Evolutionary conservation across 225 moss, liverwort and hornwort species (phyloP), one percentile per base, ranked within the genome.

Genomic region (Ulota crispa): DNA sequence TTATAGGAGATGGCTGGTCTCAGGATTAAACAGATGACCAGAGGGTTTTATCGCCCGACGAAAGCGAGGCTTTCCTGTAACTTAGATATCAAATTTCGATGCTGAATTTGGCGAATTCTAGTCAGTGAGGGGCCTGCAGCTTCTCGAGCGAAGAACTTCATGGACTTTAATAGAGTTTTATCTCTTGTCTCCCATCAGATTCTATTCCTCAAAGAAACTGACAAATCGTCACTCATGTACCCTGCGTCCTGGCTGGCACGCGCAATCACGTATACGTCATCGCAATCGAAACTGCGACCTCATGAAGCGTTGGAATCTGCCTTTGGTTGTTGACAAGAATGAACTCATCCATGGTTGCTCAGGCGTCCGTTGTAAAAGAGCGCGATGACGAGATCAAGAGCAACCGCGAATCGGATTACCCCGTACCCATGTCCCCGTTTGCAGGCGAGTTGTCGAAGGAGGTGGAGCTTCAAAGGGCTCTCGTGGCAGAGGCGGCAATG

Each of bases 401-500:
- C 19, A 86, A 81, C 13, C 73, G 43, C 70, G 73, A 37, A 18
- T 65, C 73, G 80, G 83, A 84, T 21, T 97, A 86, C 78, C 95
- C 98, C 16, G 82, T 93, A 43, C 95, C 98, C 23, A 56, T 95
- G 80, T 92, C 98, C 15, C 98, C 94, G 31, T 88, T 94, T 71
- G 92, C 93, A 13, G 94, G 93, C 39, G 93, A 93, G 64, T 67
- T 81, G 56, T 93, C 93, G 57, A 92, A 85, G 80, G 84, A 77
- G 62, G 90, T 98, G 56, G 98, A 98, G 89, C 88, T 89, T 69
- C 90, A 91, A 64, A 92, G 98, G 81, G 98, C 95, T 42, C 72
- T 98, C 55, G 89, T 93, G 76, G 95, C 98, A 52, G 98, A 98
- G 86, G 85, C 91, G n/a, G 92, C 92, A 39, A 93, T 95, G 94